phyloP scores from a whole-genome alignment of 2,329 filamentous ascomycete species.

The Monilinia fructigena region DNA sequence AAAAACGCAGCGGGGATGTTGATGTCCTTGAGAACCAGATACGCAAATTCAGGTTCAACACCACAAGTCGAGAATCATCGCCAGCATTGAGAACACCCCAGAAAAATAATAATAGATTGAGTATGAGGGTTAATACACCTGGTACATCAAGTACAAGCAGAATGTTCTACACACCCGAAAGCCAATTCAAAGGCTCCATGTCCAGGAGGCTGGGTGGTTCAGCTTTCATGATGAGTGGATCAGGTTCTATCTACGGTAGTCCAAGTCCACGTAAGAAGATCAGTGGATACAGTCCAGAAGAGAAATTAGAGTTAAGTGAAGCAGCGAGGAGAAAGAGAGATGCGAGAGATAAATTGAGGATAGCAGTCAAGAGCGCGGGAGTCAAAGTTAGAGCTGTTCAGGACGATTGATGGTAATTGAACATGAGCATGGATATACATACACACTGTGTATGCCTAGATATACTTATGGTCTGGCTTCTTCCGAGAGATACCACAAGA shows the following conservation, averaged over 20 bases:
- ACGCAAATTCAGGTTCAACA: slow-evolving; percentile 62
- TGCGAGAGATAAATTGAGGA: slow-evolving; percentile 51
- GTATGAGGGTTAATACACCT: slow-evolving; percentile 28
- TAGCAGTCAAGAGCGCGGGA: slow-evolving; percentile 38
- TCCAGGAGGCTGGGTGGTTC: slow-evolving; percentile 29
- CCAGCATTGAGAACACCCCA: slow-evolving; percentile 44
- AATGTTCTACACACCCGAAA: slow-evolving; percentile 38
- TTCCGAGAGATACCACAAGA: background rate
- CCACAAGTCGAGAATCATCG: slow-evolving; percentile 46
- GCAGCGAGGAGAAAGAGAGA: slow-evolving; percentile 54
- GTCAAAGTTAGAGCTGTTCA: slow-evolving; percentile 37
- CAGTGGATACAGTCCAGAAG: slow-evolving; percentile 58
- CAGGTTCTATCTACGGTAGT: slow-evolving; percentile 36
- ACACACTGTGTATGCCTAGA: background rate
- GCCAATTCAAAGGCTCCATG: slow-evolving; percentile 29
- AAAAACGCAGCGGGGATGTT: slow-evolving; percentile 87
- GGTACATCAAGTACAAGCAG: slow-evolving; percentile 35
- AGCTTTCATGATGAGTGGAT: slow-evolving; percentile 20
- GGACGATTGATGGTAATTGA: slow-evolving; percentile 28
- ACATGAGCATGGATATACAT: slow-evolving; percentile 5
- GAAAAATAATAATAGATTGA: slow-evolving; percentile 32
- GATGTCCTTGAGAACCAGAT: slow-evolving; percentile 87
- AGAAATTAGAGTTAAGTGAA: slow-evolving; percentile 56
- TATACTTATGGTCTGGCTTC: background rate
- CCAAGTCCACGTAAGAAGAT: slow-evolving; percentile 56